phyloP scores from a whole-genome alignment of 768 basidiomycete species.

The Pholiota molesta region DNA sequence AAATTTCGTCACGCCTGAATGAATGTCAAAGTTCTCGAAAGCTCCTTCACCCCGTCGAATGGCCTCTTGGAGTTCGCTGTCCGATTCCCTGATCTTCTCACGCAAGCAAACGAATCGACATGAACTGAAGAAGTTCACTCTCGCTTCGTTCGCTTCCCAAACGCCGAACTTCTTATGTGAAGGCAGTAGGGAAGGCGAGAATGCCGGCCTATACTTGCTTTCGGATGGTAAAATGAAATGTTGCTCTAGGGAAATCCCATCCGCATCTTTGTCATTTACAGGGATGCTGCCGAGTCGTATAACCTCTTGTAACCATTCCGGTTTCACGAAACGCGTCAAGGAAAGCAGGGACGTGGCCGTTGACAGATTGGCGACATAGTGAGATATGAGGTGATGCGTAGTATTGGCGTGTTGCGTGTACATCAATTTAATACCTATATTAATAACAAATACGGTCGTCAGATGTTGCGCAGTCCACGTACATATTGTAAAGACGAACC shows the following conservation, averaged over 20 bases:
- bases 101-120: conserved; percentile 64
- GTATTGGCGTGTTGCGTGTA: conserved; percentile 45
- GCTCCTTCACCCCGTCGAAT: conserved; percentile 59
- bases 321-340: conserved; percentile 59
- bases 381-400: conserved; percentile 67
- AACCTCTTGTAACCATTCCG: conserved; percentile 69
- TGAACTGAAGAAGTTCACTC: conserved; percentile 53
- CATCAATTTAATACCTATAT: conserved; percentile 58
- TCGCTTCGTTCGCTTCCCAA: conserved; percentile 72
- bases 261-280: conserved; percentile 32
- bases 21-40: conserved; percentile 64
- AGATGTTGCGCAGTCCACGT: neutral
- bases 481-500: conserved; percentile 40
- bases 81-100: conserved; percentile 54
- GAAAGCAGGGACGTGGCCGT: conserved; percentile 64
- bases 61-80: conserved; percentile 53
- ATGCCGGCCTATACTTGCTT: conserved; percentile 61
- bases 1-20: conserved; percentile 50
- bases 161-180: conserved; percentile 52
- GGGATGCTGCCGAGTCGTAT: conserved; percentile 46
- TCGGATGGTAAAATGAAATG: conserved; percentile 52
- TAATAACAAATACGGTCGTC: neutral
- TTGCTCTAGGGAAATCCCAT: conserved; percentile 49
- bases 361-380: conserved; percentile 48
- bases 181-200: conserved; percentile 51